A percentile compares a stretch with the other conserved stretches of the same genome.
These are phyloP conservation scores for Limtongozyma cylindracea DNA, from an alignment of 805 yeast species.

Conservation along the genomic window DNA sequence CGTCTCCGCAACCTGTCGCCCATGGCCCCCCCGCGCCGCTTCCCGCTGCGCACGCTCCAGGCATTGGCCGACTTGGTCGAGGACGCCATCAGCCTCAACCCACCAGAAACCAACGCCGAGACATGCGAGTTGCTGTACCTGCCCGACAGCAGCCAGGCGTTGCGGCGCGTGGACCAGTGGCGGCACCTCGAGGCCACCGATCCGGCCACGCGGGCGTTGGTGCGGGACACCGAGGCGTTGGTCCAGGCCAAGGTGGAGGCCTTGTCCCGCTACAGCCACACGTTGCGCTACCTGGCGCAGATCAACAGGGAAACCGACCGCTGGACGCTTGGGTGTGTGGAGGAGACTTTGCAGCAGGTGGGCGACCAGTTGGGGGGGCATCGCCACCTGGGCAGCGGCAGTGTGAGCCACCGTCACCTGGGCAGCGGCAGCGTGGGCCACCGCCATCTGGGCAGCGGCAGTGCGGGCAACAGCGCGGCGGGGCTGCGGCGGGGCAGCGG, in stretches of 20 bases:
- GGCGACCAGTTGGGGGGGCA: too few relatives aligned
- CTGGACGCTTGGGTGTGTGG: slow-evolving; percentile 34
- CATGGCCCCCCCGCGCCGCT: slow-evolving; percentile 18
- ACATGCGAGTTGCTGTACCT: slow-evolving; percentile 15
- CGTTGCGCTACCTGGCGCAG: slow-evolving; percentile 48
- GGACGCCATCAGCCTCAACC: slow-evolving; percentile 47
- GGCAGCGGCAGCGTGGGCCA: neutral
- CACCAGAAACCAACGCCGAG: slow-evolving; percentile 29
- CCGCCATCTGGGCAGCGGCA: neutral
- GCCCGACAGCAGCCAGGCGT: slow-evolving; percentile 34
- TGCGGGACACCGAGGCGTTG: slow-evolving; percentile 38
- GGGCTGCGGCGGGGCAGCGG: neutral
- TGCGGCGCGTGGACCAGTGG: slow-evolving; percentile 18
- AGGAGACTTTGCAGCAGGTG: slow-evolving; percentile 21
- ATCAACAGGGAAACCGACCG: slow-evolving; percentile 59
- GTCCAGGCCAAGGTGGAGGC: slow-evolving; percentile 45
- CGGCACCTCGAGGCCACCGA: slow-evolving; percentile 28
- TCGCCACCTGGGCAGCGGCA: neutral
- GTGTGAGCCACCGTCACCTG: neutral
- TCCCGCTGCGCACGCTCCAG: slow-evolving; percentile 37
- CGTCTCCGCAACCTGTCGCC: slow-evolving; percentile 3
- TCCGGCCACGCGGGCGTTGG: slow-evolving; percentile 32
- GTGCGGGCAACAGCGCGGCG: neutral
- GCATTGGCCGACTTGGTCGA: slow-evolving; percentile 41
- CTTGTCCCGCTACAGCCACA: slow-evolving; percentile 43